A percentile compares a stretch with the other conserved stretches of the same genome.
Conservation (phyloP, 345 rosid species). For the Salix purpurea region DNA sequence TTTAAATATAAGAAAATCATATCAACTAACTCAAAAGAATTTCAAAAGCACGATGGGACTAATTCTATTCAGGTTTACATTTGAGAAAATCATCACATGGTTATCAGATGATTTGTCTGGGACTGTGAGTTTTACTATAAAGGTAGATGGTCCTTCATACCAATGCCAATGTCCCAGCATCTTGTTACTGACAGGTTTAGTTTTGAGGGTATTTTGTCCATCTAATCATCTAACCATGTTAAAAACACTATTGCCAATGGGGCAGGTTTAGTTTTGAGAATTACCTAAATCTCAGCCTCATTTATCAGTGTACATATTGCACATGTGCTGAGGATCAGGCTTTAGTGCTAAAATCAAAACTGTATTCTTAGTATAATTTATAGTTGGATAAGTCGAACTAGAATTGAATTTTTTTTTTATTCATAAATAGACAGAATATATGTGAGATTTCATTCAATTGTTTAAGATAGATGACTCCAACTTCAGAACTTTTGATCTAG, state of each 20-base stretch:
- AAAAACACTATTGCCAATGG: background rate
- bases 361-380: background rate
- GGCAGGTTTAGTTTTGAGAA: slow-evolving; percentile 1
- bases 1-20: too few species aligned
- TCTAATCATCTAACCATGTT: background rate
- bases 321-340: background rate
- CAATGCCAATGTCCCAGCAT: background rate
- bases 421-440: background rate
- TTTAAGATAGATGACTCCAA: background rate
- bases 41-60: background rate
- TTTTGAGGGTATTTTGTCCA: background rate
- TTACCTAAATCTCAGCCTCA: background rate
- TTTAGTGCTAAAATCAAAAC: background rate
- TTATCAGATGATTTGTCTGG: background rate
- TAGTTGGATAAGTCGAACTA: background rate
- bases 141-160: background rate
- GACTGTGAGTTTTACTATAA: background rate
- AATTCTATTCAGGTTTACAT: background rate
- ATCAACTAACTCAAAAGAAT: background rate
- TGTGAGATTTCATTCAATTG: background rate
- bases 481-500: background rate
- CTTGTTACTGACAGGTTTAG: background rate
- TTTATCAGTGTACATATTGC: background rate
- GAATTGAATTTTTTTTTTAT: background rate
- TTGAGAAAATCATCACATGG: background rate